phyloP scores from a whole-genome alignment of 805 yeast genomes.

The Wickerhamiella bombiphila region DNA sequence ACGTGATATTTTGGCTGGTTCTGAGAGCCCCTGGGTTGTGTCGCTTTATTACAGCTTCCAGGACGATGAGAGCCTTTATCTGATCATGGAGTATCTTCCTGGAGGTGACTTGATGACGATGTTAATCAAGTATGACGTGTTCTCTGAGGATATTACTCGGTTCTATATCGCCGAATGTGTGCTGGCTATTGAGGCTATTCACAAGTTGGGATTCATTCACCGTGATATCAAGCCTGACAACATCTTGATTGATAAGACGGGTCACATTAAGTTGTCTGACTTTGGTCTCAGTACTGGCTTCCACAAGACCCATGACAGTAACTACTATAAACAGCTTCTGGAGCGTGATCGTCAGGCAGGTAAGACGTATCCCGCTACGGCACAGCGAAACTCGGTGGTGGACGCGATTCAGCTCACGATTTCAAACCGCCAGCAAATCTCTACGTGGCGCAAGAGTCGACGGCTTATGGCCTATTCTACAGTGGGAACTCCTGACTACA shows the following conservation, averaged over 20 bases:
- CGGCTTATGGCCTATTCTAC: slow-evolving; percentile 91
- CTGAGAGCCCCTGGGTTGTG: slow-evolving; percentile 82
- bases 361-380: slow-evolving; percentile 19
- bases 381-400: slow-evolving; percentile 57
- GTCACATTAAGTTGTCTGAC: slow-evolving; percentile 56
- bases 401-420: slow-evolving; percentile 92
- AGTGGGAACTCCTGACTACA: slow-evolving; percentile 92
- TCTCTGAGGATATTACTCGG: slow-evolving; percentile 76
- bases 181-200: slow-evolving; percentile 85
- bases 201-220: slow-evolving; percentile 85
- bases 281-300: slow-evolving; percentile 82
- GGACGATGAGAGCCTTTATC: slow-evolving; percentile 56
- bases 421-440: slow-evolving; percentile 88
- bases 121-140: slow-evolving; percentile 87
- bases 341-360: slow-evolving; percentile 24
- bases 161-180: slow-evolving; percentile 96
- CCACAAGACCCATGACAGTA: slow-evolving; percentile 85
- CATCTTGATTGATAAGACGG: slow-evolving; percentile 66
- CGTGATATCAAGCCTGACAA: slow-evolving; percentile 97
- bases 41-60: slow-evolving; percentile 71
- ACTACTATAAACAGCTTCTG: slow-evolving; percentile 66
- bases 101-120: slow-evolving; percentile 89
- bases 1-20: slow-evolving; percentile 84
- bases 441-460: slow-evolving; percentile 88
- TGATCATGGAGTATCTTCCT: slow-evolving; percentile 71